A percentile compares a stretch with the other conserved stretches of the same genome.
Evolutionary conservation across 805 yeast genomes (phyloP).

Genomic region (Blastobotrys terrestris): DNA sequence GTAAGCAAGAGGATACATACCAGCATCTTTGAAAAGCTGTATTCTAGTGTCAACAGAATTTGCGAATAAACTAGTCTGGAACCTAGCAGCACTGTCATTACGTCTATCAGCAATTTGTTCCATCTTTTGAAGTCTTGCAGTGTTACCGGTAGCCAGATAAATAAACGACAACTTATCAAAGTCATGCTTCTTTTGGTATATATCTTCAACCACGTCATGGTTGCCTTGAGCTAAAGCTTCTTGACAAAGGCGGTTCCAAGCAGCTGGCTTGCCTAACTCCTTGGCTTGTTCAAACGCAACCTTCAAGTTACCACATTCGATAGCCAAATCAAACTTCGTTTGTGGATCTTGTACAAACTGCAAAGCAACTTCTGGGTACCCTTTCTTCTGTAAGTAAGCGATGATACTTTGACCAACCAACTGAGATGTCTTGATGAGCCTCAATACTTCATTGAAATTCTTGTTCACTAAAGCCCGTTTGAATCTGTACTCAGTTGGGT

Average conservation of each 20-base stretch:
- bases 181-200: conserved; percentile 77
- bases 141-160: conserved; percentile 79
- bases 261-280: conserved; percentile 54
- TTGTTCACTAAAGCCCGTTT: conserved; percentile 86
- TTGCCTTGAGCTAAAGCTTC: conserved; percentile 92
- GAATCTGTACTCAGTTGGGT: conserved; percentile 96
- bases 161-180: conserved; percentile 88
- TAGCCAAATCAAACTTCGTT: conserved; percentile 89
- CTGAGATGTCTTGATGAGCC: conserved; percentile 81
- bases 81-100: conserved; percentile 68
- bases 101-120: conserved; percentile 83
- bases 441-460: conserved; percentile 85
- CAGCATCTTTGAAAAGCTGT: conserved; percentile 65
- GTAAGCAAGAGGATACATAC: conserved; percentile 84
- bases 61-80: conserved; percentile 76
- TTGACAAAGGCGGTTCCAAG: conserved; percentile 77
- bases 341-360: conserved; percentile 97
- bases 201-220: conserved; percentile 74
- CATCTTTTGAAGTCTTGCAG: conserved; percentile 72
- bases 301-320: conserved; percentile 83
- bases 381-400: conserved; percentile 88
- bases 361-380: conserved; percentile 94
- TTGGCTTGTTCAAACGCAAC: conserved; percentile 89
- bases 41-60: conserved; percentile 73
- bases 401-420: conserved; percentile 96